Evolutionary conservation across 176 grass and related monocot genomes (phyloP).

Genomic region (Phoenix dactylifera): DNA sequence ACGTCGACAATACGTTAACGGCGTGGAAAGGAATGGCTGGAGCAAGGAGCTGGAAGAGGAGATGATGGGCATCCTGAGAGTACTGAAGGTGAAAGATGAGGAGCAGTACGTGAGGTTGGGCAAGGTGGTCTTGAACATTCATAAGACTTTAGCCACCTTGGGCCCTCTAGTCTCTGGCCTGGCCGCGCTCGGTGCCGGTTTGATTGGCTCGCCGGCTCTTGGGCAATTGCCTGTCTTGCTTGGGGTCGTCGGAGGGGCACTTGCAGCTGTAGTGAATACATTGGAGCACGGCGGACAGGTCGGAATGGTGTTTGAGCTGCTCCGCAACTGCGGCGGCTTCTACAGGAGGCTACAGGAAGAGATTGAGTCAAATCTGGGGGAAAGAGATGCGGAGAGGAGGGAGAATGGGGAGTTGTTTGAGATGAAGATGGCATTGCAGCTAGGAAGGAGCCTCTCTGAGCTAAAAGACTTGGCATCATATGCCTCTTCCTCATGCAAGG

Average conservation of each 20-base stretch:
- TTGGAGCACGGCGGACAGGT: constrained; percentile 43
- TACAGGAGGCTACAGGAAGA: constrained; percentile 47
- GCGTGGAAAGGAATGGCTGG: constrained; percentile 28
- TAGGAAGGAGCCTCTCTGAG: constrained; percentile 28
- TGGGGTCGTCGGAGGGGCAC: constrained; percentile 7
- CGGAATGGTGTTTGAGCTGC: constrained; percentile 62
- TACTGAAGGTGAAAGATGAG: constrained; percentile 44
- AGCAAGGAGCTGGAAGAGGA: constrained; percentile 43
- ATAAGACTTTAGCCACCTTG: constrained; percentile 23
- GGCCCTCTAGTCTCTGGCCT: constrained; percentile 21
- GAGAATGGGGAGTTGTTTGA: constrained; percentile 43
- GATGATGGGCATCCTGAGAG: constrained; percentile 33
- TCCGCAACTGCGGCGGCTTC: constrained; percentile 33
- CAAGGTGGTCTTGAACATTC: constrained; percentile 9
- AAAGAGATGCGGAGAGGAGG: constrained; percentile 26
- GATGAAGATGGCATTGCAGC: constrained; percentile 36
- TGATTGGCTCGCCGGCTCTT: constrained; percentile 11
- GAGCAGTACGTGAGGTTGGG: constrained; percentile 16
- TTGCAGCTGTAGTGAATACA: constrained; percentile 39
- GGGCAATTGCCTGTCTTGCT: constrained; percentile 6
- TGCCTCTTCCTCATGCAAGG: constrained; percentile 22
- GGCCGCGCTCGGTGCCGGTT: constrained; percentile 13
- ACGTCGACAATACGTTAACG: not conserved
- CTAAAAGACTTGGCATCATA: constrained; percentile 21
- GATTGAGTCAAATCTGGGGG: constrained; percentile 30